Evolutionary conservation across 768 basidiomycete species (phyloP), one percentile per base, ranked within the genome.

Genomic region (Leccinum imitatum): DNA sequence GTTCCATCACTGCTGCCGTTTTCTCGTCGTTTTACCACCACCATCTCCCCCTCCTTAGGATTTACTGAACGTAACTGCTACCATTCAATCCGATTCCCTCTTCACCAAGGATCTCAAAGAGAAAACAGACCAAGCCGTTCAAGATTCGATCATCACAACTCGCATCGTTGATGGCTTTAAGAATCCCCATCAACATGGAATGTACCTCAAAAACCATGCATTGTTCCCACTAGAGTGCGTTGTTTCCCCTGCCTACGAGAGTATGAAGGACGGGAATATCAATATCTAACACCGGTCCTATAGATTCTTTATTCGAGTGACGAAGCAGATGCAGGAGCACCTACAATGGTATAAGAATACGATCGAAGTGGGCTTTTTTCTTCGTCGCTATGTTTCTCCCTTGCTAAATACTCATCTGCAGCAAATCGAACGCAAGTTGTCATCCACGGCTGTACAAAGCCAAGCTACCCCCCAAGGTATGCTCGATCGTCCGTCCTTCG

Each of bases 181-280:
- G 62, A 88, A 87, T 67, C 87, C 88, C 3, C 89, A 91, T 58
- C 84, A 85, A 65, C 82, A 85, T 59, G 85, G 83, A 21, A 80
- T 79, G 23, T 85, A 89, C 72, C 76, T 92, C 54, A 91, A 90
- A 69, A 88, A 88, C 53, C 84, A 91, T 60, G 88, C 91, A 3
- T 80, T 78, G n/a, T 94, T 93, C 73, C 91, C 91, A 23, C 76
- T 91, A 10, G 91, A 92, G 89, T 92, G 64, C 51, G 86, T 78
- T 64, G 39, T 19, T 5, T 19, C 44, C 48, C 37, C 1, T 17
- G 17, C 30, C 13, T 58, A 17, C 35, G 6, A 23, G 31, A 51
- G 7, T 14, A 6, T 7, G 3, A n/a, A 39, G 13, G 6, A 41
- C 11, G 2, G 9, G 33, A 52, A 19, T 27, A 13, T n/a, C 21